Percentiles rank a stretch among this genome's conserved stretches.
Conservation (phyloP, 2,329 filamentous ascomycete species). For the Volutella citrinella region DNA sequence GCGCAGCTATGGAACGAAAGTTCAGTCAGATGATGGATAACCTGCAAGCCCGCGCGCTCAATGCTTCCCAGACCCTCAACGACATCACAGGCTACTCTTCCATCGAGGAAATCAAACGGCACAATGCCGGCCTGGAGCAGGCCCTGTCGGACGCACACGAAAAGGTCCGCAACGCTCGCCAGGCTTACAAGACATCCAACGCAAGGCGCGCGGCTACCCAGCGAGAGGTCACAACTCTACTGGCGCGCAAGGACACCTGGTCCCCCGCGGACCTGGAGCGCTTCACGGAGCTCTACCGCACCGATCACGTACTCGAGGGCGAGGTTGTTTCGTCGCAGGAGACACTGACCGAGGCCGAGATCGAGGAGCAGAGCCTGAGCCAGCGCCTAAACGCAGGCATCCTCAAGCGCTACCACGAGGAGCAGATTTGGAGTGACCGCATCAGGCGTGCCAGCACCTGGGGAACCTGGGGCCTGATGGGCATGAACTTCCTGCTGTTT, state of each 20-base stretch:
- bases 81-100: constrained; percentile 90
- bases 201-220: constrained; percentile 82
- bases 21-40: constrained; percentile 72
- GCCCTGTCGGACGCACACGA: constrained; percentile 58
- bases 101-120: constrained; percentile 79
- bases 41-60: constrained; percentile 78
- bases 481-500: constrained; percentile 88
- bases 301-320: constrained; percentile 90
- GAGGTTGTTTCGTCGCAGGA: constrained; percentile 72
- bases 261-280: constrained; percentile 82
- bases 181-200: constrained; percentile 79
- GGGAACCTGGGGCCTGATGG: constrained; percentile 98
- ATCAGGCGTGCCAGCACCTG: constrained; percentile 95
- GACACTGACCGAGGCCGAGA: constrained; percentile 71
- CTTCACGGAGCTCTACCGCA: constrained; percentile 88
- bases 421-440: constrained; percentile 98
- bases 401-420: constrained; percentile 90
- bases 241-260: constrained; percentile 95
- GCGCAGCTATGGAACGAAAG: constrained; percentile 30
- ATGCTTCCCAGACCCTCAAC: constrained; percentile 85
- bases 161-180: constrained; percentile 68
- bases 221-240: constrained; percentile 89
- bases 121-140: constrained; percentile 67
- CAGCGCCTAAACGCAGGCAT: constrained; percentile 78
- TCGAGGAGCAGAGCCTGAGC: constrained; percentile 73